These are phyloP conservation scores for Suhomyces chickasaworum DNA, from an alignment of 1,139 yeast species.

Conservation along the genomic window DNA sequence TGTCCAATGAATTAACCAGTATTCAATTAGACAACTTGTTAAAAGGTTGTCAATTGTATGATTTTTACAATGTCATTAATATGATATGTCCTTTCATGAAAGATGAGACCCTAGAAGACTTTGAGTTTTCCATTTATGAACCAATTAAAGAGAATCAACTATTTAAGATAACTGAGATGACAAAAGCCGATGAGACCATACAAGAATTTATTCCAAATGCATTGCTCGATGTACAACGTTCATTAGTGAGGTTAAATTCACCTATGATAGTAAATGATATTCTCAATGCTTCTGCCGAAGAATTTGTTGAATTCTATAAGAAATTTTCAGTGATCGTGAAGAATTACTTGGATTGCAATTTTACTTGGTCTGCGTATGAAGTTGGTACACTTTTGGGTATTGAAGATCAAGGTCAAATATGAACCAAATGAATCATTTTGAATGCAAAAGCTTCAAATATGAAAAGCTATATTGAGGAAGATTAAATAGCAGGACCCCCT, in stretches of 20 bases:
- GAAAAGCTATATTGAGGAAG: neutral
- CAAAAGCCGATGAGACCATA: constrained; percentile 43
- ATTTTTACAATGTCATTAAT: constrained; percentile 62
- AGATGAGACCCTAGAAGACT: constrained; percentile 32
- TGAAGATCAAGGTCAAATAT: neutral
- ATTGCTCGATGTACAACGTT: constrained; percentile 60
- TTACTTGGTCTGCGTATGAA: constrained; percentile 59
- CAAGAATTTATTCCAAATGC: constrained; percentile 60
- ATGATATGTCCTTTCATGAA: constrained; percentile 71
- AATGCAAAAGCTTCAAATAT: neutral
- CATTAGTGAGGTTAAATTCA: constrained; percentile 59
- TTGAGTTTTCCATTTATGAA: constrained; percentile 57
- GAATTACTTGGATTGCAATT: constrained; percentile 43
- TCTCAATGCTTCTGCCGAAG: constrained; percentile 47
- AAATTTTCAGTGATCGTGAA: constrained; percentile 44
- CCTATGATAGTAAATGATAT: constrained; percentile 63
- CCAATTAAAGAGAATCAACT: constrained; percentile 66
- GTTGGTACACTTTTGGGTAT: constrained; percentile 56
- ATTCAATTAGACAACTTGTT: constrained; percentile 49
- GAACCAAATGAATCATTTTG: no score
- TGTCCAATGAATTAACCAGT: constrained; percentile 39
- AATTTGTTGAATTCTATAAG: constrained; percentile 55
- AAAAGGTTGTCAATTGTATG: constrained; percentile 51
- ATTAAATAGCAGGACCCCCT: constrained; percentile 40
- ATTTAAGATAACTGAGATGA: constrained; percentile 48